Evolutionary conservation across 306 rosid genomes (phyloP), one percentile per base, ranked within the genome.

Genomic region (Quercus ilex): DNA sequence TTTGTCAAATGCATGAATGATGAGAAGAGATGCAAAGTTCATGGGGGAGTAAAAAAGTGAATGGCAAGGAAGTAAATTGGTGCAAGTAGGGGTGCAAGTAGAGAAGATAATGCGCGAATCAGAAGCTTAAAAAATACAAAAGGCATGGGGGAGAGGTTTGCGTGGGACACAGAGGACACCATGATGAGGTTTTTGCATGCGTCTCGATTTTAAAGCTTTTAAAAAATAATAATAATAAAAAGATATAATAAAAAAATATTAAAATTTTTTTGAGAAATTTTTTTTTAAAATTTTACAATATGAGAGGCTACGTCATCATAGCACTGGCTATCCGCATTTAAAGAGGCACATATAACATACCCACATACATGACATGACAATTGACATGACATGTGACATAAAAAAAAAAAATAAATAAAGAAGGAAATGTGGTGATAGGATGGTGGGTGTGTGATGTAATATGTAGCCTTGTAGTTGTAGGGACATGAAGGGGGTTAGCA

Each of bases 121-220:
- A 79, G 92, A 86, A 87, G 91, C 91, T 86, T 85, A 86, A 80
- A 88, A 89, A 84, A 82, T 83, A 88, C 87, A 80, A 79, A 89
- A 89, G 90, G 88, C 85, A 6, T 80, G 82, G 74, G 81, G 69
- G 74, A 75, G 73, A 72, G 79, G 76, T 59, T 83, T 85, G 89
- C 85, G 89, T 85, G 88, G 84, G 71, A 69, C 49, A 60, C 86
- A 86, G 92, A 85, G 87, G 86, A 92, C 97, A 90, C 87, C 90
- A 94, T 94, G 89, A 94, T 92, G 73, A 90, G 83, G 81, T 85
- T 83, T 82, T 86, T 82, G 98, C 98, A 94, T 94, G 98, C 98
- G 98, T 78, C 89, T 76, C 85, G 83, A 73, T 83, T 86, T 85
- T 82, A 77, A 75, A 81, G 84, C 71, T 38, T 8, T 41, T 38